Conservation (phyloP, 2,329 filamentous ascomycete species). For the Claviceps maximensis region DNA sequence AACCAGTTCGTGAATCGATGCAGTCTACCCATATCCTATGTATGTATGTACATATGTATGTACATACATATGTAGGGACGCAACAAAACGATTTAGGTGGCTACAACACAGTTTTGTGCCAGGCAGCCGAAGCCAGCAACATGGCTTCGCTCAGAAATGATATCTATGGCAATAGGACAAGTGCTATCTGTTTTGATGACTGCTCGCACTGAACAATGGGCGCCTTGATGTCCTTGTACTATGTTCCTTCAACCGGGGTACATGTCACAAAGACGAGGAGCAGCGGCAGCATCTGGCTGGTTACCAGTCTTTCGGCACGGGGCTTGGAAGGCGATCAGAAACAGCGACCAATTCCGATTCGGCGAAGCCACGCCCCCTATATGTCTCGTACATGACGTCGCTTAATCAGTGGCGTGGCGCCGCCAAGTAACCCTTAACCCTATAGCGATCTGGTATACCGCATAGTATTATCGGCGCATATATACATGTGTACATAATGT, state of each 20-base stretch:
- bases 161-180: not conserved
- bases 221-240: not conserved
- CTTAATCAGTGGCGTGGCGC: not conserved
- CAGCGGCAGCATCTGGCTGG: conserved; percentile 4
- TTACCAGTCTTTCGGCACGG: conserved; percentile 4
- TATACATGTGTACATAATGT: not conserved
- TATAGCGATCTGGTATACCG: not conserved
- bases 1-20: not conserved
- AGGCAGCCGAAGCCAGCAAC: not conserved
- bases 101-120: not conserved
- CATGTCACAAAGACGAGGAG: not conserved
- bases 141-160: not conserved
- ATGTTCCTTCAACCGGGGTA: not conserved
- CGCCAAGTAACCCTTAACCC: not conserved
- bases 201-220: not conserved
- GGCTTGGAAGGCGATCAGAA: conserved; percentile 3
- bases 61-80: too few species aligned
- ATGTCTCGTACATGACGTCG: not conserved
- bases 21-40: too few species aligned
- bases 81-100: not conserved
- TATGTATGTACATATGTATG: too few species aligned
- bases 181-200: not conserved
- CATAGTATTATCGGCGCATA: not conserved
- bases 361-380: not conserved
- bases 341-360: conserved; percentile 3